Percentiles rank a stretch among this genome's conserved stretches.
phyloP scores from a whole-genome alignment of 177 flowering plant genomes.

The Tripterygium wilfordii region DNA sequence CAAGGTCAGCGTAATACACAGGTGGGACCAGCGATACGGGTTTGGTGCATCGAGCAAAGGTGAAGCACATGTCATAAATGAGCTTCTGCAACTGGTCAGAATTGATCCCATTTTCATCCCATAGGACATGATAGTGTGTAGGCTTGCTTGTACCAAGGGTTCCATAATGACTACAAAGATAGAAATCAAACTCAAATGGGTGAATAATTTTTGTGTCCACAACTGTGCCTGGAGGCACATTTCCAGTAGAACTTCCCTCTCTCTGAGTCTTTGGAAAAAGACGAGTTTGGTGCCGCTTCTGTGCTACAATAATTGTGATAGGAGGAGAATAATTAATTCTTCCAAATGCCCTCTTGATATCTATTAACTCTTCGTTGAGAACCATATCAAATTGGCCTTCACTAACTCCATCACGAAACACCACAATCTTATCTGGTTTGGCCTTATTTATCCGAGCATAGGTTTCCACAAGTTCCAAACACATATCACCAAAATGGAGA shows the following conservation, averaged over 20 bases:
- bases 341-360: constrained; percentile 30
- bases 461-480: constrained; percentile 45
- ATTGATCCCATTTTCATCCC: constrained; percentile 57
- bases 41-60: constrained; percentile 79
- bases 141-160: constrained; percentile 78
- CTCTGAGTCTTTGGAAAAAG: constrained; percentile 34
- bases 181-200: constrained; percentile 67
- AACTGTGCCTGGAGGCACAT: constrained; percentile 76
- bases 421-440: constrained; percentile 48
- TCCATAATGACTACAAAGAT: constrained; percentile 72
- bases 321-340: constrained; percentile 35
- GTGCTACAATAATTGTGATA: constrained; percentile 66
- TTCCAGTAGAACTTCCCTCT: constrained; percentile 35
- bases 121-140: constrained; percentile 62
- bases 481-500: constrained; percentile 48
- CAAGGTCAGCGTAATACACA: constrained; percentile 77
- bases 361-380: constrained; percentile 55
- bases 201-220: constrained; percentile 62
- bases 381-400: constrained; percentile 81
- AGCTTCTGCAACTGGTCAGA: constrained; percentile 65
- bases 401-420: constrained; percentile 87
- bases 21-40: constrained; percentile 82
- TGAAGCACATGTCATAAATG: constrained; percentile 67
- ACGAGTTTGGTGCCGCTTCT: constrained; percentile 71
- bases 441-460: constrained; percentile 32